Evolutionary conservation across 73 alveolate genomes (phyloP).

Genomic region (Symbiodinium natans): DNA sequence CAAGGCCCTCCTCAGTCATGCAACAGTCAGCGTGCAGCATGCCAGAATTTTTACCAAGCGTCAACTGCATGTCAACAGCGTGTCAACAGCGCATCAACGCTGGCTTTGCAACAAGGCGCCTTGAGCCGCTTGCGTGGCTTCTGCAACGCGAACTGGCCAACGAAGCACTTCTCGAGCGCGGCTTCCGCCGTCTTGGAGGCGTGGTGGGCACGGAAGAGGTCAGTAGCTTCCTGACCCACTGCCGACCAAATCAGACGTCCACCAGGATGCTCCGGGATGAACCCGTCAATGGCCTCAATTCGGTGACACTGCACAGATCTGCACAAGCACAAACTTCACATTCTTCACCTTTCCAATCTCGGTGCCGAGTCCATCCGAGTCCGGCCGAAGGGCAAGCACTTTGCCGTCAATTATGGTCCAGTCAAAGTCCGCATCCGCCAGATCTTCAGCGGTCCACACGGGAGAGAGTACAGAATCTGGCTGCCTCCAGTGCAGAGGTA

Average conservation of each 20-base stretch:
- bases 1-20: not conserved
- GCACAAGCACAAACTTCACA: too few species aligned
- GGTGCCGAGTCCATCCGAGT: not conserved
- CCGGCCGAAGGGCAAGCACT: conserved; percentile 18
- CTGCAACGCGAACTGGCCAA: conserved; percentile 1
- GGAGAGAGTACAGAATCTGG: not conserved
- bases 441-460: conserved; percentile 22
- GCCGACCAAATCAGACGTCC: conserved; percentile 71
- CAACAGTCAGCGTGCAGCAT: not conserved
- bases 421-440: conserved; percentile 25
- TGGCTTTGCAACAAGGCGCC: not conserved
- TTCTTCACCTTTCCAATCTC: too few species aligned
- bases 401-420: conserved; percentile 72
- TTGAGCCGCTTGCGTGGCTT: not conserved
- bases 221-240: conserved; percentile 44
- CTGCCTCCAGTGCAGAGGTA: not conserved
- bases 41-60: not conserved
- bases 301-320: too few species aligned
- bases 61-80: too few species aligned
- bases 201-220: conserved; percentile 78
- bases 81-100: too few species aligned
- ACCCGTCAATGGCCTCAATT: conserved; percentile 57
- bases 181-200: conserved; percentile 22
- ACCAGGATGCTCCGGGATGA: conserved; percentile 70
- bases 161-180: conserved; percentile 17